Evolutionary conservation across 257 asterid species (phyloP).

Genomic region (Solanum pennellii): DNA sequence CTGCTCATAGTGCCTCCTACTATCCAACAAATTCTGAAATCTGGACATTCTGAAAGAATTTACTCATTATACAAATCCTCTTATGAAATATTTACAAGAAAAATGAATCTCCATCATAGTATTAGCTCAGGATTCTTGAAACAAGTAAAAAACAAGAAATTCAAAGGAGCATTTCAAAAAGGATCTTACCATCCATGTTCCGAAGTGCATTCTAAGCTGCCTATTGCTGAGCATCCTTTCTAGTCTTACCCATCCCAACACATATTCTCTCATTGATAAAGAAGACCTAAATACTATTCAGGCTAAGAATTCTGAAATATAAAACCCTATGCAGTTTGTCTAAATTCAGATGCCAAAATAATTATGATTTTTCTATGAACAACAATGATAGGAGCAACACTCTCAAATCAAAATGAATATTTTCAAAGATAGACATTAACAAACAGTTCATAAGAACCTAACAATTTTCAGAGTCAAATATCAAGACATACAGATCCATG

Average conservation of each 20-base stretch:
- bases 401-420: too few species aligned
- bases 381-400: too few species aligned
- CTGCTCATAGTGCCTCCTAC: background rate
- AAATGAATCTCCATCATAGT: background rate
- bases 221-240: too few species aligned
- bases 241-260: too few species aligned
- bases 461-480: background rate
- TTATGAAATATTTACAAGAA: background rate
- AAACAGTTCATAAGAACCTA: background rate
- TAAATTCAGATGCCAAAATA: too few species aligned
- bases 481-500: background rate
- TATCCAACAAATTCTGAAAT: too few species aligned
- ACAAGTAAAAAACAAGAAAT: background rate
- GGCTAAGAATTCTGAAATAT: too few species aligned
- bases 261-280: too few species aligned
- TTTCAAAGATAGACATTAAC: background rate
- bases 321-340: too few species aligned
- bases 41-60: background rate
- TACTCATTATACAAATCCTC: background rate
- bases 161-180: background rate
- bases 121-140: background rate
- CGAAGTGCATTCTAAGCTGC: constrained; percentile 75
- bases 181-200: constrained; percentile 64
- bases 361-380: too few species aligned
- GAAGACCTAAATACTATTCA: too few species aligned